These are phyloP conservation scores for Paramecium sexaurelia DNA, from an alignment of 73 alveolate species.

Conservation along the genomic window DNA sequence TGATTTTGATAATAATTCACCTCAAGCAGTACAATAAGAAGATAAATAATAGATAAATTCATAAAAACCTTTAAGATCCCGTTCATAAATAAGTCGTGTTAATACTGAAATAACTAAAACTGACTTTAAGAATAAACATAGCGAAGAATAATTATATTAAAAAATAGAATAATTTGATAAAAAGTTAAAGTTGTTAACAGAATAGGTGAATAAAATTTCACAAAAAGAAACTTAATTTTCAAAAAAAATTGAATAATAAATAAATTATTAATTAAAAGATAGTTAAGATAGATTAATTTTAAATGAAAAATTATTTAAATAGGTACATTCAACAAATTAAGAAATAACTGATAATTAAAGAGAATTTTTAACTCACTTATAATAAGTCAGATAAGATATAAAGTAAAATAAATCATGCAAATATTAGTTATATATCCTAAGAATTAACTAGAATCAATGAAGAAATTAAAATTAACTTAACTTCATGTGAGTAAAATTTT, in stretches of 20 bases:
- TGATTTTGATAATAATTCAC: neutral
- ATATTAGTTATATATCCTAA: neutral
- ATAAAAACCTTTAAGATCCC: neutral
- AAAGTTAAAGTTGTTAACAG: neutral
- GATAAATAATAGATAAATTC: neutral
- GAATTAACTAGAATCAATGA: neutral
- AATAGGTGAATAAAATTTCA: neutral
- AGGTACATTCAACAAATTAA: neutral
- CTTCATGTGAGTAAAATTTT: neutral
- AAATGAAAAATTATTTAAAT: neutral
- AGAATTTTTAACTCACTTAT: neutral
- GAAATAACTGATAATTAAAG: neutral
- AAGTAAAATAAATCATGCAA: neutral
- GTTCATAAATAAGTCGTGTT: neutral
- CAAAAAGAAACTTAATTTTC: neutral
- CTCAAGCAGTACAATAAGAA: neutral
- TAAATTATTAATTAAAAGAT: neutral
- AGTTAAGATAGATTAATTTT: neutral
- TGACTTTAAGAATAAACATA: neutral
- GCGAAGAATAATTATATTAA: neutral
- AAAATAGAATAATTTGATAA: conserved; percentile 12
- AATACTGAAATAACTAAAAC: neutral
- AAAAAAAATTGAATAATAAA: neutral
- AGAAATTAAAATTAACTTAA: neutral
- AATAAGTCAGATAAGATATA: neutral